A percentile compares a stretch with the other conserved stretches of the same genome.
phyloP scores from a whole-genome alignment of 805 yeast species.

The Candida montana region DNA sequence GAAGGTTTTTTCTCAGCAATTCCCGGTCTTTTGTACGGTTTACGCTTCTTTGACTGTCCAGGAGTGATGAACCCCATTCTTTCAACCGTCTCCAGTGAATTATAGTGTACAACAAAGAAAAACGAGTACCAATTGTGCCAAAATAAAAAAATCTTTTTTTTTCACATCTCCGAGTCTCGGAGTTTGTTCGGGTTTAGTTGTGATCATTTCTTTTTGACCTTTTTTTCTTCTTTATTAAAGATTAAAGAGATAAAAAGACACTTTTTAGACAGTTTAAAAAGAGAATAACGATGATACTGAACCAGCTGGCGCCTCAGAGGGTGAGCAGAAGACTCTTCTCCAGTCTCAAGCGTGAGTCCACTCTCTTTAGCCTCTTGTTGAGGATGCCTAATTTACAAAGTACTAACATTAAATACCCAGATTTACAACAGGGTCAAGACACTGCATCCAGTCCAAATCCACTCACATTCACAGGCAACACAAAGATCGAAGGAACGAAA shows the following conservation, averaged over 20 bases:
- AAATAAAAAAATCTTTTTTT: not conserved
- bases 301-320: not conserved
- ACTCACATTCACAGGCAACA: slow-evolving; percentile 28
- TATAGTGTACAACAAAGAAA: too few species aligned
- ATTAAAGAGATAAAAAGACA: too few species aligned
- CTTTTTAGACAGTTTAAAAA: too few species aligned
- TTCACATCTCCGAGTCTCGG: too few species aligned
- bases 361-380: too few species aligned
- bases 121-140: not conserved
- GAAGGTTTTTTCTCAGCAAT: not conserved
- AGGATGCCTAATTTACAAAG: not conserved
- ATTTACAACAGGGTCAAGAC: not conserved
- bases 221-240: too few species aligned
- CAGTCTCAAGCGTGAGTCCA: not conserved
- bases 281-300: not conserved
- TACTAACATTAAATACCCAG: not conserved
- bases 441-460: not conserved
- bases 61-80: slow-evolving; percentile 6
- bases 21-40: not conserved
- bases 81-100: not conserved
- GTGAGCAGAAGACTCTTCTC: not conserved
- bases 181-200: too few species aligned
- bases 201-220: too few species aligned
- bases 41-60: not conserved
- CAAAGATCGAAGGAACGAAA: slow-evolving; percentile 28